Evolutionary conservation across 495 filamentous ascomycete species (phyloP).

Genomic region (Cladorrhinum samala): DNA sequence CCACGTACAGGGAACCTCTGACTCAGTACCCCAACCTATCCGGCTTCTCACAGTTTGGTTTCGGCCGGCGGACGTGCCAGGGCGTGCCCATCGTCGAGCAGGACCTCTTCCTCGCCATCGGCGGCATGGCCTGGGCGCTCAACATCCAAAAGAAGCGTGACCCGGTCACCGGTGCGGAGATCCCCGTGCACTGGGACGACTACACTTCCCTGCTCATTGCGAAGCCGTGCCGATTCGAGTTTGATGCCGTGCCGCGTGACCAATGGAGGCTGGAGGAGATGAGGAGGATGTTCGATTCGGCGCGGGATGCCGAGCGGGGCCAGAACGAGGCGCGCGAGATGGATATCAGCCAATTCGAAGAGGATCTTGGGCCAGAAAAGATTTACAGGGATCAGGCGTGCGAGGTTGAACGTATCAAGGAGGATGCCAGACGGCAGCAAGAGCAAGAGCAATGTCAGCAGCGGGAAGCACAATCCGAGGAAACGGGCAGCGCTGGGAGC

Average conservation of each 20-base stretch:
- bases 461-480: neutral
- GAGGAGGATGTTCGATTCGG: slow-evolving; percentile 29
- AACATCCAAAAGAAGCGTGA: slow-evolving; percentile 42
- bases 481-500: neutral
- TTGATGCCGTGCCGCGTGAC: slow-evolving; percentile 36
- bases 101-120: slow-evolving; percentile 52
- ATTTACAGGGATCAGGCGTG: neutral
- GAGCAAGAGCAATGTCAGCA: slow-evolving; percentile 3
- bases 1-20: slow-evolving; percentile 52
- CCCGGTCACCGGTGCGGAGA: slow-evolving; percentile 25
- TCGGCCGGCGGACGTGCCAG: slow-evolving; percentile 55
- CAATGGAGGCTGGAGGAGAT: slow-evolving; percentile 26
- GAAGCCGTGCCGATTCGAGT: slow-evolving; percentile 43
- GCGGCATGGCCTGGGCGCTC: slow-evolving; percentile 54
- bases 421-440: neutral
- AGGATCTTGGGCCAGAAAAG: neutral
- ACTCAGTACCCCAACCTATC: slow-evolving; percentile 48
- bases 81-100: slow-evolving; percentile 51
- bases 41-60: slow-evolving; percentile 54
- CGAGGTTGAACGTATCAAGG: neutral
- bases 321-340: neutral
- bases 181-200: slow-evolving; percentile 44
- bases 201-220: slow-evolving; percentile 49
- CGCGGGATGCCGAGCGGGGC: slow-evolving; percentile 2
- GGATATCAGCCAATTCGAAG: slow-evolving; percentile 5